A percentile compares a stretch with the other conserved stretches of the same genome.
Evolutionary conservation across 495 filamentous ascomycete species (phyloP).

Genomic region (Penicillium roqueforti): DNA sequence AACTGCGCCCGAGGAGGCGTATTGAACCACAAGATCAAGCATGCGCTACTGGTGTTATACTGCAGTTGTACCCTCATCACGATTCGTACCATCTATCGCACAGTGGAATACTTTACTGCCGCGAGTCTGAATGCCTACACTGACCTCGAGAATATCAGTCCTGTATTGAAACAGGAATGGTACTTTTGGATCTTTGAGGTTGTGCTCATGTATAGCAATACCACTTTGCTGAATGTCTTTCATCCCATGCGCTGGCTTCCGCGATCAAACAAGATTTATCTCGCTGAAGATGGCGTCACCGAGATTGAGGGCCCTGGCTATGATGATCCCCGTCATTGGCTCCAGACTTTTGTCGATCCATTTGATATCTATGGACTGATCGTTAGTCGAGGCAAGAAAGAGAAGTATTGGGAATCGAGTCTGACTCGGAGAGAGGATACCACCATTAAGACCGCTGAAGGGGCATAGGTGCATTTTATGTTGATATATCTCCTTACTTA

Average conservation of each 20-base stretch:
- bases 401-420: constrained; percentile 54
- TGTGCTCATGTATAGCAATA: constrained; percentile 59
- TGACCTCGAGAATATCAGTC: constrained; percentile 43
- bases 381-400: constrained; percentile 44
- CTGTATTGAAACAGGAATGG: constrained; percentile 62
- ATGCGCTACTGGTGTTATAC: constrained; percentile 58
- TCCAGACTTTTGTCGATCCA: constrained; percentile 60
- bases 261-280: constrained; percentile 57
- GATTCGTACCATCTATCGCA: constrained; percentile 61
- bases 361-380: constrained; percentile 62
- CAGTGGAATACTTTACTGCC: constrained; percentile 57
- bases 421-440: neutral
- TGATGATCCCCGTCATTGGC: constrained; percentile 49
- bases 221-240: constrained; percentile 55
- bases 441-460: neutral
- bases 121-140: constrained; percentile 30
- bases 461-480: neutral
- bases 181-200: constrained; percentile 72
- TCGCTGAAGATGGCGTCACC: constrained; percentile 59
- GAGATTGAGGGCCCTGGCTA: constrained; percentile 64
- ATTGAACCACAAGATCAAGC: constrained; percentile 51
- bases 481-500: neutral
- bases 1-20: constrained; percentile 53
- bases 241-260: constrained; percentile 62
- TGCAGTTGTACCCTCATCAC: constrained; percentile 56